Evolutionary conservation across 78 protist species (phyloP), one percentile per base, ranked within the genome.

Genomic region (Speleostelium caveatum): DNA sequence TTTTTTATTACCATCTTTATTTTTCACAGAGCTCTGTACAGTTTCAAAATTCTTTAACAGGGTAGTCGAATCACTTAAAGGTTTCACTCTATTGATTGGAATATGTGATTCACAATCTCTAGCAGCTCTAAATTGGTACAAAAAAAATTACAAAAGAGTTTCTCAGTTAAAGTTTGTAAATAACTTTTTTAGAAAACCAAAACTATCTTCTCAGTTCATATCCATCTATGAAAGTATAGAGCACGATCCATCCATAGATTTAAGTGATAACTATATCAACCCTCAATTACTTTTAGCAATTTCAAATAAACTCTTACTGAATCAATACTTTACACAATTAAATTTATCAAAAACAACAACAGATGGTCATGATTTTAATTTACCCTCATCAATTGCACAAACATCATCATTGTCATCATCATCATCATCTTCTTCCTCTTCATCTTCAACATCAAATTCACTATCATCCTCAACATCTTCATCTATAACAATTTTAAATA

Each of bases 101-200:
- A 71, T 71, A 1, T 49, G 24, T 51, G 77, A 71, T 0, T 42
- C 77, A 30, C 77, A 71, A 49, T 71, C 77, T 28, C 35, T 32
- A 41, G 30, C 30, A 8, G 21, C 63, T 0, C 41, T 71, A 30
- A 38, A 49, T 30, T 71, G 77, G 77, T 71, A 71, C 30, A 17
- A 51, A 51, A 71, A 71, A 32, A 59, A 71, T 21, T 71, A 19
- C 38, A 42, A 14, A 32, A 41, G 38, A 71, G 49, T 71, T 1
- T 38, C 32, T 32, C 41, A 71, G 51, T 36, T 71, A 32, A 71
- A 71, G 51, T 71, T 71, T 51, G 77, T 71, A 71, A 71, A 71
- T 71, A 26, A 71, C 38, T 71, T 71, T 71, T 71, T 71, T 45
- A n/a, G n/a, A n/a, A 45, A 45, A 45, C 53, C 53, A 14, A 17